Base-by-base conservation (phyloP, 257 asterid species). In the Mitragyna speciosa region DNA sequence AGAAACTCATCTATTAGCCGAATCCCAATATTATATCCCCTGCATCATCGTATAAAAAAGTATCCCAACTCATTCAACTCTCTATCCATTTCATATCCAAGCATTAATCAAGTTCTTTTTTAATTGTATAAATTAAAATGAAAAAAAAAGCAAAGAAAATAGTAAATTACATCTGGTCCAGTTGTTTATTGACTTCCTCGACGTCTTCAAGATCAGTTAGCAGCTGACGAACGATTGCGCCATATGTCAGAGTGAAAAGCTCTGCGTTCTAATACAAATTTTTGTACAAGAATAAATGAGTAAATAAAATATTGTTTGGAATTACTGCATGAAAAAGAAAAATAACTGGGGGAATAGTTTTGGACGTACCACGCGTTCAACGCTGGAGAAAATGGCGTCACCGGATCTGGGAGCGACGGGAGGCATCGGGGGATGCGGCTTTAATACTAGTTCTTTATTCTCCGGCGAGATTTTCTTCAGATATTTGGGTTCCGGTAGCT, bases 131-230 rank as follows among this genome's bases (percentile, higher is more conserved):
- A 70, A 65, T 10, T 43, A 10, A 30, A 19, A 31, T 30, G 19
- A 0, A 11, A 51, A 52, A 26, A 31, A 24, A 26, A 66, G 5
- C 0, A 12, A 26, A 49, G 3, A 20, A 45, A 1, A 36, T 36
- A 4, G 77, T 31, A 59, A 78, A 66, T 85, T 86, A 96, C 97
- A 94, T 94, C 85, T 91, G 99, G 85, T 96, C 97, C 70, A 94
- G 98, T 90, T 96, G 98, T 64, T 93, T 95, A 84, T 93, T 93
- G 86, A 92, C 99, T 87, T 95, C 99, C 78, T 91, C 98, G 64
- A 96, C 99, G 87, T 96, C 98, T 88, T 96, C 98, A 89, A 94
- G 92, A 94, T 96, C 98, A 74, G 98, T 94, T 33, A 94, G 79
- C 86, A 96, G 86, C 89, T 96, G 99, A 80, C 99, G 94, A 75